phyloP scores from a whole-genome alignment of 768 basidiomycete genomes.

The Pleurotus tuber-regium region DNA sequence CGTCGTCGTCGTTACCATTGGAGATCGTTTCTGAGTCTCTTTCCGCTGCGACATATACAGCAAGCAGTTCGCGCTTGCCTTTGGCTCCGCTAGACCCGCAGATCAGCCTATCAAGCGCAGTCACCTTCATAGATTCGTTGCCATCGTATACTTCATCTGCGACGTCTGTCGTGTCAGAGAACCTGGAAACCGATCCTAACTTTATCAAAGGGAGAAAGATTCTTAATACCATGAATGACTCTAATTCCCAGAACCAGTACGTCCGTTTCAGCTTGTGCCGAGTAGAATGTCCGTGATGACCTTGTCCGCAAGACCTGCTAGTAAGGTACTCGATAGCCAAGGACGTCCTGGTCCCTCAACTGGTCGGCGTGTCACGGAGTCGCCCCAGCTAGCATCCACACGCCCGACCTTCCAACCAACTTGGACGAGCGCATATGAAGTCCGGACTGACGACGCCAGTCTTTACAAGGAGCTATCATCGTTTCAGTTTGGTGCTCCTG shows the following conservation, averaged over 20 bases:
- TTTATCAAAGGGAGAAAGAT: background rate
- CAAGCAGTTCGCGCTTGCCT: background rate
- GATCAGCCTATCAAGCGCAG: conserved; percentile 2
- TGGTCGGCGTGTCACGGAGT: background rate
- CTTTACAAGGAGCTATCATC: conserved; percentile 42
- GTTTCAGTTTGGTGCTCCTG: conserved; percentile 46
- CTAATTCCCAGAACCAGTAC: background rate
- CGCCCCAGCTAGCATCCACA: background rate
- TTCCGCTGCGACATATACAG: too few relatives aligned
- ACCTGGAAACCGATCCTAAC: background rate
- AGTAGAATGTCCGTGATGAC: background rate
- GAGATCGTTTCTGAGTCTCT: too few relatives aligned
- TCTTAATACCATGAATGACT: background rate
- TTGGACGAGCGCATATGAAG: conserved; percentile 13
- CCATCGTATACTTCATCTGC: background rate
- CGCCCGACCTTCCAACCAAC: conserved; percentile 13
- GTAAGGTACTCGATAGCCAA: background rate
- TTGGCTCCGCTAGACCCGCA: background rate
- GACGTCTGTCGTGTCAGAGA: background rate
- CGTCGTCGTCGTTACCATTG: conserved; percentile 3
- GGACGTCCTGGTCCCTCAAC: background rate
- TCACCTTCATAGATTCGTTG: background rate
- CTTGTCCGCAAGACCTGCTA: background rate
- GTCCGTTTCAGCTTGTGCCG: background rate
- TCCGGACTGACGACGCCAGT: conserved; percentile 28